phyloP scores from a whole-genome alignment of 257 asterid genomes.

The Solanum sejunctum region DNA sequence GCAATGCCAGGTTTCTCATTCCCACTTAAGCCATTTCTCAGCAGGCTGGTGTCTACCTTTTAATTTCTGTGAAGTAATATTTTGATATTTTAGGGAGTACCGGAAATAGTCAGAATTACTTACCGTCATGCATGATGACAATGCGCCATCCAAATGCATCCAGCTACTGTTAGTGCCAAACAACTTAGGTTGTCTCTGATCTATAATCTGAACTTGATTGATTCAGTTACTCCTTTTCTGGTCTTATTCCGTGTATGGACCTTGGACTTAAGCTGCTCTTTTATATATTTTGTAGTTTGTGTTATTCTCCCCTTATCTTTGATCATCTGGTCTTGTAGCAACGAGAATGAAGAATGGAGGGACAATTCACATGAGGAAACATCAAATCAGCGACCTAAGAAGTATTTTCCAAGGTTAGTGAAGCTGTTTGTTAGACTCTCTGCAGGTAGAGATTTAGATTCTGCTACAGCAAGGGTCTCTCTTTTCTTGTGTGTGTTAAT shows the following conservation, averaged over 20 bases:
- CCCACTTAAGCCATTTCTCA: background rate
- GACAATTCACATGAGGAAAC: background rate
- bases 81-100: background rate
- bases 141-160: background rate
- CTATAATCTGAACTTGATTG: background rate
- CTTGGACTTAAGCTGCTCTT: background rate
- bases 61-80: background rate
- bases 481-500: background rate
- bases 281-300: background rate
- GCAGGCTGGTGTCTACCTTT: background rate
- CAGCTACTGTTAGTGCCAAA: background rate
- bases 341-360: background rate
- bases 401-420: constrained; percentile 6
- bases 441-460: background rate
- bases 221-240: background rate
- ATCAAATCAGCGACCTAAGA: background rate
- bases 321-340: background rate
- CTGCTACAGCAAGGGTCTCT: background rate
- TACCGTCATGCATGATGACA: background rate
- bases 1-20: background rate
- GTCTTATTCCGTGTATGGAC: background rate
- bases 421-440: background rate
- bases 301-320: background rate
- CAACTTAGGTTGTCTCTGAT: background rate
- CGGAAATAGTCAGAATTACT: background rate